Percentiles rank a stretch among this genome's conserved stretches.
Conservation (phyloP, 257 asterid species). For the Primulina eburnea region DNA sequence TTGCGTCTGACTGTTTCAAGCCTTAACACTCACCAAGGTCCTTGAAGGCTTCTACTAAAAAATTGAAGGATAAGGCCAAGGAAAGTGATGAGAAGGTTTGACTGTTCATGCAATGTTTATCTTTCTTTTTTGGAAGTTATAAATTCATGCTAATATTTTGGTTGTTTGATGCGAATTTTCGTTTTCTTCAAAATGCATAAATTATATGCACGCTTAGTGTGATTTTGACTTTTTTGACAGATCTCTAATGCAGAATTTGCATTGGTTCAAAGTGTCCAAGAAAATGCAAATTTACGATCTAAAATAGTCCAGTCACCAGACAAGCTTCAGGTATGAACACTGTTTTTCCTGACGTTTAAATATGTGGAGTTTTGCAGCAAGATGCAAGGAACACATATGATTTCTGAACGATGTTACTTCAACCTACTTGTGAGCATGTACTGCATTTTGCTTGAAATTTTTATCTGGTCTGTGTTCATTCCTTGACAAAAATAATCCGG, state of each 20-base stretch:
- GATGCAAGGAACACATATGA: conserved; percentile 1
- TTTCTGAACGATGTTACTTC: not conserved
- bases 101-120: conserved; percentile 22
- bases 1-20: conserved; percentile 56
- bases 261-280: conserved; percentile 69
- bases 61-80: conserved; percentile 64
- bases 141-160: not conserved
- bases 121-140: conserved; percentile 12
- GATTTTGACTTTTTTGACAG: conserved; percentile 37
- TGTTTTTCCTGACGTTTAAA: not conserved
- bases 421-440: too few relatives aligned
- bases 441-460: too few relatives aligned
- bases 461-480: too few relatives aligned
- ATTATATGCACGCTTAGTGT: not conserved
- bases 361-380: not conserved
- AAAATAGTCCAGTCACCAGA: conserved; percentile 96
- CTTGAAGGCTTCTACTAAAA: conserved; percentile 54
- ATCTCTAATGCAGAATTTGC: conserved; percentile 73
- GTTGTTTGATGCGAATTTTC: conserved; percentile 16
- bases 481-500: too few relatives aligned
- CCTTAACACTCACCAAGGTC: conserved; percentile 75
- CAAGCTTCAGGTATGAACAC: conserved; percentile 77
- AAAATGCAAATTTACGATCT: conserved; percentile 78
- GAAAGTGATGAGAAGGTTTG: conserved; percentile 84
- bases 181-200: not conserved